A percentile compares a stretch with the other conserved stretches of the same genome.
Conservation (phyloP, 1,284 basidiomycete genomes). For the Ganoderma sp. region DNA sequence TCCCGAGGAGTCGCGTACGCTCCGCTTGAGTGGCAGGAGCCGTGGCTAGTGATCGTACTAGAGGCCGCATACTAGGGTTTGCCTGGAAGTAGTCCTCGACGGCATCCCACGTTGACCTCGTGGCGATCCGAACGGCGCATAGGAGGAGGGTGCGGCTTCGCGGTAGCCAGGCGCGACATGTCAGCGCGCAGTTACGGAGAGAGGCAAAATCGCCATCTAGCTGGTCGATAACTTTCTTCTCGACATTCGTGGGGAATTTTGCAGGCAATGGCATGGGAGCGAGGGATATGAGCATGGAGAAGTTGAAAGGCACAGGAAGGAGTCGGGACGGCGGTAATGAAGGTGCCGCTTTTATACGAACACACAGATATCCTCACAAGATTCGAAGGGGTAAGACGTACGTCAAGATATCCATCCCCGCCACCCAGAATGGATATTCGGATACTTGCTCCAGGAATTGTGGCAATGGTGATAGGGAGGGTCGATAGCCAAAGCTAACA, state of each 20-base stretch:
- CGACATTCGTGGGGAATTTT: neutral
- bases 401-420: neutral
- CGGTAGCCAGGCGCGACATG: neutral
- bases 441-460: neutral
- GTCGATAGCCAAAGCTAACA: neutral
- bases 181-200: neutral
- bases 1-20: neutral
- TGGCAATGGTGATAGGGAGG: neutral
- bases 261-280: neutral
- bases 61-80: neutral
- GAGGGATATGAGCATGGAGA: neutral
- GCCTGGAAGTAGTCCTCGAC: neutral
- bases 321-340: neutral
- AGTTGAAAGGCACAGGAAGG: neutral
- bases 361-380: neutral
- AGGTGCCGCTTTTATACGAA: neutral
- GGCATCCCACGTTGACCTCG: neutral
- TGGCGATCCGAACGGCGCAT: neutral
- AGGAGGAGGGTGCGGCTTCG: conserved; percentile 2
- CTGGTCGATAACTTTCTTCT: neutral
- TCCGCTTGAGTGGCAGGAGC: neutral
- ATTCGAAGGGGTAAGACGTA: neutral
- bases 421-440: neutral
- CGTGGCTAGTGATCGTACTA: neutral
- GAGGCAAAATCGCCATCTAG: neutral